A percentile compares a stretch with the other conserved stretches of the same genome.
phyloP scores from a whole-genome alignment of 768 basidiomycete species.

The Russula sp. region DNA sequence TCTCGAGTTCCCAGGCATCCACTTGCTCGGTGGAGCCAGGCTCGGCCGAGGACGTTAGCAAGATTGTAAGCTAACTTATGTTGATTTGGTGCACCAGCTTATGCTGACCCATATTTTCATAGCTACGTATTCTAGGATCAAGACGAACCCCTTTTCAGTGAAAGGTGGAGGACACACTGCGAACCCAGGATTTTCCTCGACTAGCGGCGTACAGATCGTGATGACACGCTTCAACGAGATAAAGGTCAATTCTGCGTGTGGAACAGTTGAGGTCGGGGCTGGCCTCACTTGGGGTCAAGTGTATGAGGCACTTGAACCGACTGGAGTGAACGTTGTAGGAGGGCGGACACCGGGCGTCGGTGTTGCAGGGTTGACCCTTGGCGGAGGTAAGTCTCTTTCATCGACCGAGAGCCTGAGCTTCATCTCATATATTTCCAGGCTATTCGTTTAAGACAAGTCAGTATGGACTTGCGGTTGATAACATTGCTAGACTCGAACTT shows the following conservation, averaged over 20 bases:
- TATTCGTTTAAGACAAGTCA: constrained; percentile 37
- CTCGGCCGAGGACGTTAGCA: constrained; percentile 24
- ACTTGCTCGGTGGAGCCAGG: constrained; percentile 30
- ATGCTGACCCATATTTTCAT: background rate
- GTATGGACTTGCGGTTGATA: constrained; percentile 39
- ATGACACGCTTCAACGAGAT: constrained; percentile 3
- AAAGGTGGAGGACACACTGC: background rate
- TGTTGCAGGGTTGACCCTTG: background rate
- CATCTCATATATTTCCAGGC: constrained; percentile 30
- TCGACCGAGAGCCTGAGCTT: background rate
- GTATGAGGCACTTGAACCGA: background rate
- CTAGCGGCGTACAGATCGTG: background rate
- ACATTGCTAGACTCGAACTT: constrained; percentile 33
- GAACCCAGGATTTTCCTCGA: constrained; percentile 6
- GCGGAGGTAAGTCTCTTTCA: constrained; percentile 24
- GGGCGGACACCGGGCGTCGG: background rate
- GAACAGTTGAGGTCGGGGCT: constrained; percentile 9
- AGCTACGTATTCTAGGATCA: background rate
- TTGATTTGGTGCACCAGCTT: constrained; percentile 17
- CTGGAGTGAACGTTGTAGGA: constrained; percentile 9
- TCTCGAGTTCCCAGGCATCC: constrained; percentile 18
- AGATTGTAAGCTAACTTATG: constrained; percentile 12
- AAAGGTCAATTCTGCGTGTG: background rate
- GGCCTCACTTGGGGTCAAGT: constrained; percentile 3
- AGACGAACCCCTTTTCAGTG: background rate